Percentiles rank a stretch among this genome's conserved stretches.
phyloP scores from a whole-genome alignment of 495 filamentous ascomycete species.

The Neurospora terricola region DNA sequence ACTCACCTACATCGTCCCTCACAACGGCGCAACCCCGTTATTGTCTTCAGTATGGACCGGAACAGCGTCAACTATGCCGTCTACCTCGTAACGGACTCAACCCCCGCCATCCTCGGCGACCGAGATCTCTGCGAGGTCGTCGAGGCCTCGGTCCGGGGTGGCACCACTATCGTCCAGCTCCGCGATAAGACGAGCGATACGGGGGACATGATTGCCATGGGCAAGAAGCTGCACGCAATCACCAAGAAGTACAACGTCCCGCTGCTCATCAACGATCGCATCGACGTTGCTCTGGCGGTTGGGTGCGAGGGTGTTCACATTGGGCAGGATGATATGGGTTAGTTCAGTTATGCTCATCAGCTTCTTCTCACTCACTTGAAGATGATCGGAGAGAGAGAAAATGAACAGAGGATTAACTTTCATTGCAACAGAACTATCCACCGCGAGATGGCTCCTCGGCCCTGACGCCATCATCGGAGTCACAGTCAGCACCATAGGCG shows the following conservation, averaged over 20 bases:
- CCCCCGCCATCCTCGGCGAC: slow-evolving; percentile 61
- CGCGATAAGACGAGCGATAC: slow-evolving; percentile 82
- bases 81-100: slow-evolving; percentile 92
- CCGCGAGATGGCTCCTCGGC: slow-evolving; percentile 65
- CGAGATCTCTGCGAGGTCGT: slow-evolving; percentile 66
- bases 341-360: slow-evolving; percentile 10
- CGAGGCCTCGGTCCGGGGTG: slow-evolving; percentile 65
- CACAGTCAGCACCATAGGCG: slow-evolving; percentile 55
- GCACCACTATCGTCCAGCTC: slow-evolving; percentile 82
- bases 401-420: background rate
- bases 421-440: slow-evolving; percentile 39
- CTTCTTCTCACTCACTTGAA: background rate
- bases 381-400: background rate
- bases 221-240: slow-evolving; percentile 57
- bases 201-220: slow-evolving; percentile 57
- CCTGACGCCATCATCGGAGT: slow-evolving; percentile 57
- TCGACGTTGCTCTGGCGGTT: slow-evolving; percentile 80
- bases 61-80: slow-evolving; percentile 44
- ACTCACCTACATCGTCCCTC: background rate
- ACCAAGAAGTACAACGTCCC: slow-evolving; percentile 62
- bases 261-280: slow-evolving; percentile 89
- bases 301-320: slow-evolving; percentile 88
- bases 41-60: slow-evolving; percentile 19
- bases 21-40: background rate
- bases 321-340: slow-evolving; percentile 89